A percentile compares a stretch with the other conserved stretches of the same genome.
Evolutionary conservation across 202 grass and related monocot species (phyloP).

Genomic region (Dendrocalamus latiflorus): DNA sequence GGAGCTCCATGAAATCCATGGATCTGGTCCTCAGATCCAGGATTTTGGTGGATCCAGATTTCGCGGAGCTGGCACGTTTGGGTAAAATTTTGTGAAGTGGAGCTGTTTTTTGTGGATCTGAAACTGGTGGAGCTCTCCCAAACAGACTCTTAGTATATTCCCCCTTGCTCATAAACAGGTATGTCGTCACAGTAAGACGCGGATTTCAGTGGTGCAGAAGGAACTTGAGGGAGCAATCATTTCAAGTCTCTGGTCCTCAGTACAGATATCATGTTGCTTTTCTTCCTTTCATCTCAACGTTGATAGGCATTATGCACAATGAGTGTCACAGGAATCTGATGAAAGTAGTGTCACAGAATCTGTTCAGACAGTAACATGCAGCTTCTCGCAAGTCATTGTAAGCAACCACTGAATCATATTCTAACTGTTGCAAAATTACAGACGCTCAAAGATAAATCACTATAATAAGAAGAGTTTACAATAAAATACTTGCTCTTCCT

Average conservation of each 20-base stretch:
- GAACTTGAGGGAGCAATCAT: not conserved
- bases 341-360: not conserved
- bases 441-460: no score
- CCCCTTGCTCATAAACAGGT: not conserved
- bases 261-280: not conserved
- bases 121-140: no score
- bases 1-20: no score
- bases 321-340: not conserved
- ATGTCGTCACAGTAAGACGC: not conserved
- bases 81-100: no score
- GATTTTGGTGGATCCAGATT: no score
- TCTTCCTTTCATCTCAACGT: not conserved
- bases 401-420: not conserved
- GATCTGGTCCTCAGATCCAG: no score
- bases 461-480: no score
- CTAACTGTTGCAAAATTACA: not conserved
- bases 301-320: not conserved
- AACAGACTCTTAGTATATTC: no score
- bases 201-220: not conserved
- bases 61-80: no score
- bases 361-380: not conserved
- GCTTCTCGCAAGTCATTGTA: no score
- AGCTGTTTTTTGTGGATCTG: no score
- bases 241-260: not conserved
- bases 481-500: no score